These are phyloP conservation scores for Alternaria hordeiaustralica DNA, from an alignment of 2,329 filamentous ascomycete species.

Conservation along the genomic window DNA sequence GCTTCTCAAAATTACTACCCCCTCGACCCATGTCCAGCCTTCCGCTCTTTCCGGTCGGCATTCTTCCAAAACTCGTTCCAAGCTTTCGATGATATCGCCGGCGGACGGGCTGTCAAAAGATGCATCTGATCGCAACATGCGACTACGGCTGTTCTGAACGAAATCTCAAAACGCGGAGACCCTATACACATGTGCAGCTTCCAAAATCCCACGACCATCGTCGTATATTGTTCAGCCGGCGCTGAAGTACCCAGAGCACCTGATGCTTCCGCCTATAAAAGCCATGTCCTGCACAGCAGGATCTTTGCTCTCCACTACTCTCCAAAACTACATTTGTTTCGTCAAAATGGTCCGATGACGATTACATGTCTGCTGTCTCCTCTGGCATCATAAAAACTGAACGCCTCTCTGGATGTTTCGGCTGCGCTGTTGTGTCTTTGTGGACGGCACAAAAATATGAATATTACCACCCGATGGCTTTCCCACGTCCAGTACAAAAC, in stretches of 20 bases:
- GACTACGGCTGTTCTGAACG: not conserved
- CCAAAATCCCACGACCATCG: not conserved
- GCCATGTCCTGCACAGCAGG: not conserved
- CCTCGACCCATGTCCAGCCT: not conserved
- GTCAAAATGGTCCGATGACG: no score
- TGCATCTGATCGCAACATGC: no score
- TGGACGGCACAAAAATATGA: not conserved
- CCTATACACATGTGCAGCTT: not conserved
- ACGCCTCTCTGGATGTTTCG: no score
- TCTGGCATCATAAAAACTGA: not conserved
- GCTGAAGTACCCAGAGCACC: not conserved
- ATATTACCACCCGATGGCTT: no score
- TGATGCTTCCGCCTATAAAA: no score
- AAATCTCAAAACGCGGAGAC: not conserved
- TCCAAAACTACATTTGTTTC: not conserved
- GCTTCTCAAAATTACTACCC: not conserved
- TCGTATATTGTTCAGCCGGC: fast-evolving
- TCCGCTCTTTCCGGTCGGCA: not conserved
- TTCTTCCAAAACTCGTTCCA: no score
- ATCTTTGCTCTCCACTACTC: not conserved
- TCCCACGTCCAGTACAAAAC: no score
- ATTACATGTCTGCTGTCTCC: not conserved
- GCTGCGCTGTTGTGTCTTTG: not conserved
- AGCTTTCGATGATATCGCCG: no score
- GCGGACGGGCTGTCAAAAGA: not conserved